A percentile compares a stretch with the other conserved stretches of the same genome.
Conservation (phyloP, 2,329 filamentous ascomycete species). For the Cordyceps pruinosa region DNA sequence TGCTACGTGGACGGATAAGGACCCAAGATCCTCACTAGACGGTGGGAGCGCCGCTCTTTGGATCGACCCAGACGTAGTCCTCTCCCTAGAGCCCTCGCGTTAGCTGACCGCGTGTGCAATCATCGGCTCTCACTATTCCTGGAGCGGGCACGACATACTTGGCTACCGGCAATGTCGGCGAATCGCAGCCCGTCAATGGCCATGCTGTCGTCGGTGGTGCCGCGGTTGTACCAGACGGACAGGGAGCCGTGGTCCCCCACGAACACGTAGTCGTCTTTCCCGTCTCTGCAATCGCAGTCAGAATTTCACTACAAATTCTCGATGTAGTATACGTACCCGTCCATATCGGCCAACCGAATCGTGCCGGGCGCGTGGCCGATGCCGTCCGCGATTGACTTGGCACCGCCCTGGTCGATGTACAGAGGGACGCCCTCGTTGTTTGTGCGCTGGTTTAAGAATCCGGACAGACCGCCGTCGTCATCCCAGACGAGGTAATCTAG, state of each 20-base stretch:
- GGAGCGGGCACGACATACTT: background rate
- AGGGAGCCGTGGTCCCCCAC: slow-evolving; percentile 11
- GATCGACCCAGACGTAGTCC: slow-evolving; percentile 18
- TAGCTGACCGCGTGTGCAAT: background rate
- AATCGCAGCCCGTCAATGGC: slow-evolving; percentile 14
- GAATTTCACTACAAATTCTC: background rate
- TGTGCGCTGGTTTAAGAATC: slow-evolving; percentile 15
- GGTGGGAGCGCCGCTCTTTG: slow-evolving; percentile 6
- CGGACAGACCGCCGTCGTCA: slow-evolving; percentile 13
- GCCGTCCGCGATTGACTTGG: slow-evolving; percentile 13
- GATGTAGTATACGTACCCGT: background rate
- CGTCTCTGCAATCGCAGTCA: slow-evolving; percentile 3
- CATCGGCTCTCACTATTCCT: background rate
- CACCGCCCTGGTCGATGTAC: slow-evolving; percentile 14
- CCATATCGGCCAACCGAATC: slow-evolving; percentile 19
- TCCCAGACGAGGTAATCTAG: slow-evolving; percentile 18
- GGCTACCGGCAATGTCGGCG: slow-evolving; percentile 14
- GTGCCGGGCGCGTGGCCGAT: slow-evolving; percentile 7
- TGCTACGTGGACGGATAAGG: background rate
- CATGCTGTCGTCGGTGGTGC: slow-evolving; percentile 11
- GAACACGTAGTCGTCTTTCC: slow-evolving; percentile 13
- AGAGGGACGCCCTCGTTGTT: slow-evolving; percentile 15
- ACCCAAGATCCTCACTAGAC: slow-evolving; percentile 2
- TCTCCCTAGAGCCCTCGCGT: background rate
- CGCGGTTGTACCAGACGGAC: slow-evolving; percentile 15